Evolutionary conservation across 2,329 filamentous ascomycete genomes (phyloP).

Genomic region (Allantophomopsis lycopodina): DNA sequence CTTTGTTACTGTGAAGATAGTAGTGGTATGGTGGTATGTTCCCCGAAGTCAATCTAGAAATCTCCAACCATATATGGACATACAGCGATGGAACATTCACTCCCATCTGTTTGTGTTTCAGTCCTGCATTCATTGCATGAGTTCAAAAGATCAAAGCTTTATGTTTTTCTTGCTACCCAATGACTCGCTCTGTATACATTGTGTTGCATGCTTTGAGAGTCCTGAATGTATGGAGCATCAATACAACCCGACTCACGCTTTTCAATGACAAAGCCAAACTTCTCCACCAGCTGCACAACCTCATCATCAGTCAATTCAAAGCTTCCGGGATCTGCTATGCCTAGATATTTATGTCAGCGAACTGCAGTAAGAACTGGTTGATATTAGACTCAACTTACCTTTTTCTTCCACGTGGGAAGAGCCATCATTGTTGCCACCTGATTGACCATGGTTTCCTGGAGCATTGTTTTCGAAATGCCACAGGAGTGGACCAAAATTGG

Average conservation of each 20-base stretch:
- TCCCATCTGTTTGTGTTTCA: too few relatives aligned
- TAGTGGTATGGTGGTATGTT: too few relatives aligned
- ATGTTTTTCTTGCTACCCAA: constrained; percentile 72
- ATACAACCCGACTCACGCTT: constrained; percentile 37
- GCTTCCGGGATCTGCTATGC: constrained; percentile 78
- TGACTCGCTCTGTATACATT: constrained; percentile 68
- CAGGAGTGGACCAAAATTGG: constrained; percentile 81
- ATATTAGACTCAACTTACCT: constrained; percentile 2
- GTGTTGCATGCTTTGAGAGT: constrained; percentile 72
- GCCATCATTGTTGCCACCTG: neutral
- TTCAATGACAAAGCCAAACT: constrained; percentile 66
- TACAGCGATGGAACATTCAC: too few relatives aligned
- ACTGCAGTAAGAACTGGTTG: neutral
- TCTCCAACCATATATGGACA: too few relatives aligned
- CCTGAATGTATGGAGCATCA: constrained; percentile 78
- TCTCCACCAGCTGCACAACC: constrained; percentile 60
- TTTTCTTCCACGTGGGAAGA: neutral
- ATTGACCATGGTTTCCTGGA: constrained; percentile 32
- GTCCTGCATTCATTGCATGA: too few relatives aligned
- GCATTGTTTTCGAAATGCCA: constrained; percentile 88
- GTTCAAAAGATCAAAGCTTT: neutral
- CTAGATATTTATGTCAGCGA: constrained; percentile 16
- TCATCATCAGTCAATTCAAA: constrained; percentile 88
- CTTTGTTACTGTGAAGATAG: too few relatives aligned
- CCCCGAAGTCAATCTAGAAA: too few relatives aligned